Evolutionary conservation across 352 stramenopile species (phyloP).

Genomic region (Phytophthora hybrid): DNA sequence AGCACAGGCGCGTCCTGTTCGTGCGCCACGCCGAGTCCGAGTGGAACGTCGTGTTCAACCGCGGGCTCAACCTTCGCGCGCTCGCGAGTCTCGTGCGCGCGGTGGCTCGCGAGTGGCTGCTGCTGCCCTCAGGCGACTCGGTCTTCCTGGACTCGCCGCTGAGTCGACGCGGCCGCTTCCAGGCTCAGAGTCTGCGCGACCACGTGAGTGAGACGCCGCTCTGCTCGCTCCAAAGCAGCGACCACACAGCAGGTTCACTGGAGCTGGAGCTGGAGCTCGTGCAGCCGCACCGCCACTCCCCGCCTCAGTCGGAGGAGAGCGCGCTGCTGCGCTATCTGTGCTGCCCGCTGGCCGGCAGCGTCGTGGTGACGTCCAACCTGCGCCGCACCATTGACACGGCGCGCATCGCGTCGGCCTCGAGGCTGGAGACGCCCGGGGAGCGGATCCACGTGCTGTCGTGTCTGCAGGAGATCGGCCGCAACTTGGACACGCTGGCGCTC

Average conservation of each 20-base stretch:
- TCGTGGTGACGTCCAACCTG: constrained; percentile 81
- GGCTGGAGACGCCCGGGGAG: constrained; percentile 61
- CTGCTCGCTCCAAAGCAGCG: constrained; percentile 10
- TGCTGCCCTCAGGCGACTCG: constrained; percentile 74
- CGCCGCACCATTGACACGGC: constrained; percentile 82
- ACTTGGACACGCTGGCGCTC: constrained; percentile 85
- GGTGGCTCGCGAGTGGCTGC: constrained; percentile 69
- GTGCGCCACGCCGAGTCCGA: constrained; percentile 89
- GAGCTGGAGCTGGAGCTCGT: neutral
- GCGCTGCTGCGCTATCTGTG: constrained; percentile 60
- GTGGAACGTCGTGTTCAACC: constrained; percentile 92
- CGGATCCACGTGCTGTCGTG: constrained; percentile 84
- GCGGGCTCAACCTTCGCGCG: constrained; percentile 58
- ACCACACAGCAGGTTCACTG: neutral
- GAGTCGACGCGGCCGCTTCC: constrained; percentile 61
- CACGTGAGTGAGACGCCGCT: constrained; percentile 45
- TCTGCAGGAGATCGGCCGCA: constrained; percentile 87
- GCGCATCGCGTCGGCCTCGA: constrained; percentile 72
- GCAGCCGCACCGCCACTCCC: constrained; percentile 14
- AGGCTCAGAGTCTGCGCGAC: constrained; percentile 64
- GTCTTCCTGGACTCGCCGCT: constrained; percentile 89
- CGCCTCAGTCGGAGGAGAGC: constrained; percentile 28
- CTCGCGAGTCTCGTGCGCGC: constrained; percentile 60
- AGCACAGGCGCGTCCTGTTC: constrained; percentile 79
- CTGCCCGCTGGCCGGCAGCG: constrained; percentile 53